phyloP scores from a whole-genome alignment of 1,284 basidiomycete species.

The Pseudozyma tsukubaensis region DNA sequence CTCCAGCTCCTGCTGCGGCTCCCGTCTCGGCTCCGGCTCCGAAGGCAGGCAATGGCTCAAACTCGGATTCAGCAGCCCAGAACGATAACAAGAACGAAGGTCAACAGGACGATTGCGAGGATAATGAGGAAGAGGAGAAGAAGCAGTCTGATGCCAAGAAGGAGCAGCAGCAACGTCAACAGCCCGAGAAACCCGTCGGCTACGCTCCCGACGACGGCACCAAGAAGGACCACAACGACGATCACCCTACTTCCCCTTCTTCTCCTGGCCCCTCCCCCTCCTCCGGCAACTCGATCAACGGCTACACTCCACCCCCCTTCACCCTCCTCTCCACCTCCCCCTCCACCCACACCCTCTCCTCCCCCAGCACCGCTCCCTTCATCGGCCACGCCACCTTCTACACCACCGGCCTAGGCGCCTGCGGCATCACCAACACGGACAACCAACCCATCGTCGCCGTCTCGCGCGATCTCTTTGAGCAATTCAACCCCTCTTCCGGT shows the following conservation, averaged over 20 bases:
- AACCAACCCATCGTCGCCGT: slow-evolving; percentile 48
- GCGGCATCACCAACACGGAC: slow-evolving; percentile 36
- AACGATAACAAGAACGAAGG: background rate
- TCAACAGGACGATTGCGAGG: background rate
- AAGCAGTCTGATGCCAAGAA: too few relatives aligned
- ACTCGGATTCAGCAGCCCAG: background rate
- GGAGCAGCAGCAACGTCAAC: background rate
- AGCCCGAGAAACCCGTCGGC: background rate
- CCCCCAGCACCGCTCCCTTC: slow-evolving; percentile 21
- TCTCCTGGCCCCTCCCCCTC: background rate
- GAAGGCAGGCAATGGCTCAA: too few relatives aligned
- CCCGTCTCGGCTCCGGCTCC: too few relatives aligned
- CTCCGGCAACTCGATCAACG: slow-evolving; percentile 25
- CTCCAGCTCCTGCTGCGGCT: too few relatives aligned
- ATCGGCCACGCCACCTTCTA: slow-evolving; percentile 45
- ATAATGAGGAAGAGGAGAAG: background rate
- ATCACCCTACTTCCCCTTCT: background rate
- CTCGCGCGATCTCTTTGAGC: slow-evolving; percentile 50
- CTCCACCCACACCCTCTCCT: slow-evolving; percentile 18
- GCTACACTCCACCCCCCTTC: slow-evolving; percentile 36
- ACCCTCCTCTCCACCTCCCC: slow-evolving; percentile 1
- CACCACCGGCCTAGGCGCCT: slow-evolving; percentile 44
- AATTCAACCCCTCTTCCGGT: slow-evolving; percentile 36
- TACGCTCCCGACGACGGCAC: background rate
- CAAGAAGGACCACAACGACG: background rate